Base-by-base conservation (phyloP, 371 early-diverging fungal genomes). In the Syncephalastrum racemosum region DNA sequence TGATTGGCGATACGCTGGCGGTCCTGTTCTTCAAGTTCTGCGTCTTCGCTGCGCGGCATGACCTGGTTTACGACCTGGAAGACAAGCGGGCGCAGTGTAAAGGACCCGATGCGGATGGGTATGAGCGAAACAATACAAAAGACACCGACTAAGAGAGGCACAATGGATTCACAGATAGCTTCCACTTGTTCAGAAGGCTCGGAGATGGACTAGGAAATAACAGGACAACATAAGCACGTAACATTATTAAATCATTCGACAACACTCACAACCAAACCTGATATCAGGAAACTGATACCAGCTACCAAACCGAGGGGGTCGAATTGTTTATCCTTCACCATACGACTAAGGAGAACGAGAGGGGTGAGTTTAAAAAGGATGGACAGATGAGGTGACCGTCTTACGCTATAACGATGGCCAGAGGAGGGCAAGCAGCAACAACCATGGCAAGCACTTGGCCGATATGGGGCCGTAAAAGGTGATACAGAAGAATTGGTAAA, bases 361-460 rank as follows among this genome's bases (percentile, higher is more conserved):
- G 16, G 27, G 7, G 27, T 39, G 14, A 15, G 43, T 4, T n/a
- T 47, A 14, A 10, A 43, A 7, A 14, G 22, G 22, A 14, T 16
- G 36, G 36, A 8, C n/a, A 7, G 14, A 50, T 20, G 20, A 18
- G 7, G 7, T n/a, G 16, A 8, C 7, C 13, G 2, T 13, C 57
- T 67, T 65, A 67, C 71, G 51, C 41, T 16, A 69, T 10, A 3
- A 69, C 73, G 58, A 69, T 69, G 10, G 51, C 44, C 13, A 73
- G 46, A 13, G 73, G 73, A 12, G 73, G 73, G 20, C 62, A 62
- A 3, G 73, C 55, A 2, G 73, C 73, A 14, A 69, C 60, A 6
- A 73, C 63, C 73, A 73, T 73, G 6, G 70, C 69, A n/a, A 67
- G 40, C 3, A 73, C 67, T 60, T 73, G 73, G 6, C 70, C 70